Evolutionary conservation across 306 rosid genomes (phyloP), one percentile per base, ranked within the genome.

Genomic region (Gillenia trifoliata): DNA sequence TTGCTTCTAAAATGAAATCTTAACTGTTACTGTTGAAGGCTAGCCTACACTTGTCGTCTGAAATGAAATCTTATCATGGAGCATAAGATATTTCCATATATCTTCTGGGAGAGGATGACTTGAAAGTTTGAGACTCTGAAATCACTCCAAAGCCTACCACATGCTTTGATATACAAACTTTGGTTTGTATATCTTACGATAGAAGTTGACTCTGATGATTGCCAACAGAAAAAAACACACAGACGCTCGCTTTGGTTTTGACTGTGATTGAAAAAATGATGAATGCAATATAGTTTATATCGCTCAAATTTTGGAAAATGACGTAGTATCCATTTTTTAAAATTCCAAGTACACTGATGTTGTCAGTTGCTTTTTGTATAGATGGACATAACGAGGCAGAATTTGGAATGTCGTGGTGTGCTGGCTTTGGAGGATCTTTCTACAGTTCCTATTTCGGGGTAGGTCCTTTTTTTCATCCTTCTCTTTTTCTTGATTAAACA

Each of bases 391-490:
- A 55, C 66, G 98, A 94, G 80, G 98, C 96, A 61, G 97, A 91
- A 75, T 94, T 94, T 60, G 98, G 97, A 72, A 94, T 94, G 97
- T 89, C 97, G 9, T 91, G 96, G 97, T 94, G 98, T 79, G 97
- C 98, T 52, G 93, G 95, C 63, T 94, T 91, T 77, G 98, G 98
- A 76, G 95, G 87, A 77, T 83, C 98, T 31, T 94, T 94, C 80
- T 94, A 89, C 83, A 75, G 82, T 73, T 78, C 96, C 36, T 94
- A 94, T 90, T 94, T 94, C 43, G 83, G 89, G 96, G 98, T 91
- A 79, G 19, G 73, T 10, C 28, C 25, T n/a, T 72, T 77, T 71
- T 25, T 41, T 75, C 66, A 50, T 17, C 56, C 41, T 50, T 20
- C 56, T 50, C 56, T 19, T 50, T 17, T 20, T 17, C n/a, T 5